Evolutionary conservation across 352 stramenopile genomes (phyloP), one percentile per base, ranked within the genome.

Genomic region (Phytophthora pini): DNA sequence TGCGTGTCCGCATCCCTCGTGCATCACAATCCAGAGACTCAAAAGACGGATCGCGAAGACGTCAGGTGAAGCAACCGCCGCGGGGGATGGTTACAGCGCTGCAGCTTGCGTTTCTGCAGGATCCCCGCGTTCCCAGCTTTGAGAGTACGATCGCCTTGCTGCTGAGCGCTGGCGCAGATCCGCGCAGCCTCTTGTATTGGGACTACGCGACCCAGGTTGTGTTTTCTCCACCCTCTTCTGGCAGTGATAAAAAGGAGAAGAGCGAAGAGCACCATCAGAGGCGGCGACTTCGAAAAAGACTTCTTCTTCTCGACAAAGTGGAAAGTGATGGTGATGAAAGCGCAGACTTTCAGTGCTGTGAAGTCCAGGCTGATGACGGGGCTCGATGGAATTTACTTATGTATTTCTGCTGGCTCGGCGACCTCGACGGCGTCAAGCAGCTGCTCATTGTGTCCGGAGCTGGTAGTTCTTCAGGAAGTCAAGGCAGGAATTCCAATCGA

Each of bases 311-410:
- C 6, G 68, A 76, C 39, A 62, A 56, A 15, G 57, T 80, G 15
- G 65, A 71, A 44, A 68, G 55, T 34, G 68, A 72, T 24, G 57
- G 50, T 15, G 56, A 68, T 62, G 56, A 65, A 48, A 61, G 31
- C 38, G 63, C 53, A 8, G 22, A 7, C 20, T 72, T 82, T 55
- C 27, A 61, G 36, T 84, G 64, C 39, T 70, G 57, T 32, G 48
- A 67, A 26, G 58, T 72, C 5, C 45, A 78, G 43, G 69, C 67
- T 27, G 76, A 85, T 39, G 85, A 93, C 34, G 68, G 60, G 4
- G 47, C 65, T 46, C 61, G 65, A 20, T 92, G 83, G 85, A 87
- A 79, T 40, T 54, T 94, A 43, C 67, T 92, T 17, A 90, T 92
- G 84, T 92, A 84, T 54, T 75, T 88, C 6, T 80, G 82, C 39